Evolutionary conservation across 192 early-diverging fungal genomes (phyloP), one percentile per base, ranked within the genome.

Genomic region (Funneliformis mosseae): DNA sequence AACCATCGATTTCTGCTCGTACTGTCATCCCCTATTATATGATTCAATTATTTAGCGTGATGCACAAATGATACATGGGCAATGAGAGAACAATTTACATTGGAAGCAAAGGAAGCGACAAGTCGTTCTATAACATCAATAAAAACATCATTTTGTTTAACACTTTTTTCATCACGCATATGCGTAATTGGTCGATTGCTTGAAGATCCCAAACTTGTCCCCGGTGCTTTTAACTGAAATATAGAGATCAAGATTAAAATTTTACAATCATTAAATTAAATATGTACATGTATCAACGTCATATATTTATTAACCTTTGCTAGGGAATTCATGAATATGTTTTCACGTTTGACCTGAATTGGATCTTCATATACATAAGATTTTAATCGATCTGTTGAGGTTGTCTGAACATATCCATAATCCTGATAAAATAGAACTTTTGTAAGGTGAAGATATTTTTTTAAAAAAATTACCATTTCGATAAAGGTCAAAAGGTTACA

Each of bases 381-480:
- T 46, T 48, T 78, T 28, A 78, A 68, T 78, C 68, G 42, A 78
- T 78, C 42, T 0, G 77, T 78, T 50, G 45, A 68, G 5, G 77
- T 78, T 61, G 77, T 78, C 77, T 78, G 77, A 39, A 46, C 45
- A 68, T 78, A 78, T 64, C 77, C 77, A 27, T 68, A 78, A 78
- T 78, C 77, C 77, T 78, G 21, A 50, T 38, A 21, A 64, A 59
- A 75, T 18, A 25, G 38, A 59, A 55, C 4, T 38, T 8, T 28
- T 25, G 25, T 5, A 46, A n/a, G 16, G 21, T n/a, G 11, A 14
- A 4, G 14, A 18, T 72, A 45, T 25, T 14, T 46, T 45, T 48
- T n/a, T n/a, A 55, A 28, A 11, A 16, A 18, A 9, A 8, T 16
- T 23, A 59, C 42, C 23, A 23, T 8, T 33, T 25, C n/a, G 9